phyloP scores from a whole-genome alignment of 345 rosid species.

The Erodium maritimum region DNA sequence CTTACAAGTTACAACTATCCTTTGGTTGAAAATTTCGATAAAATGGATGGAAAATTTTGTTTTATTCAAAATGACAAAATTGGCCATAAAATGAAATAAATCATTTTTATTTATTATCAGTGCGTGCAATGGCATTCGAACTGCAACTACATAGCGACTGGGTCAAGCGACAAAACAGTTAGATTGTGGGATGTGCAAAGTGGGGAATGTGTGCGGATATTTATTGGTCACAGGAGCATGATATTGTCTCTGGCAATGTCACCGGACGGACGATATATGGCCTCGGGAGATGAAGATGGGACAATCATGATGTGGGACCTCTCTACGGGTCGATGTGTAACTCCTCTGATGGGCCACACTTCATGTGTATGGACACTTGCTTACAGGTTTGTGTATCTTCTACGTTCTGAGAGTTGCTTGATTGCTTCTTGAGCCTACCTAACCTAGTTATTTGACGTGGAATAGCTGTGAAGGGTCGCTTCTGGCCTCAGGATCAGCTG shows the following conservation, averaged over 20 bases:
- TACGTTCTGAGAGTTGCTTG: not conserved
- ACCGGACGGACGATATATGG: conserved; percentile 93
- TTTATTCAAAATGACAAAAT: too few relatives aligned
- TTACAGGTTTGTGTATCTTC: conserved; percentile 47
- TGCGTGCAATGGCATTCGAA: conserved; percentile 97
- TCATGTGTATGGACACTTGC: conserved; percentile 86
- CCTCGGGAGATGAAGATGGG: conserved; percentile 97
- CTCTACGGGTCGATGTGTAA: conserved; percentile 80
- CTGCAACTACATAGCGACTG: conserved; percentile 92
- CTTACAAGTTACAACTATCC: too few relatives aligned
- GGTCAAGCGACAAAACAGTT: conserved; percentile 87
- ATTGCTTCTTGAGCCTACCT: not conserved
- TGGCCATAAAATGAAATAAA: too few relatives aligned
- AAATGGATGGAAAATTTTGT: too few relatives aligned
- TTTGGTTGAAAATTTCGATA: too few relatives aligned
- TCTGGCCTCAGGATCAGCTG: conserved; percentile 96
- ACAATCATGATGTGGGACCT: conserved; percentile 98
- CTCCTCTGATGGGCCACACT: conserved; percentile 85
- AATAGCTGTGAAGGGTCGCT: conserved; percentile 92
- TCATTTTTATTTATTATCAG: too few relatives aligned
- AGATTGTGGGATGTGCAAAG: conserved; percentile 88
- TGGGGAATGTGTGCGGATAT: conserved; percentile 83
- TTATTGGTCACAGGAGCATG: conserved; percentile 76
- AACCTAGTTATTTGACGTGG: conserved; percentile 8
- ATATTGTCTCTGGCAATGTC: conserved; percentile 82